Evolutionary conservation across 257 asterid species (phyloP), one percentile per base, ranked within the genome.

Genomic region (Thymus quinquecostatus): DNA sequence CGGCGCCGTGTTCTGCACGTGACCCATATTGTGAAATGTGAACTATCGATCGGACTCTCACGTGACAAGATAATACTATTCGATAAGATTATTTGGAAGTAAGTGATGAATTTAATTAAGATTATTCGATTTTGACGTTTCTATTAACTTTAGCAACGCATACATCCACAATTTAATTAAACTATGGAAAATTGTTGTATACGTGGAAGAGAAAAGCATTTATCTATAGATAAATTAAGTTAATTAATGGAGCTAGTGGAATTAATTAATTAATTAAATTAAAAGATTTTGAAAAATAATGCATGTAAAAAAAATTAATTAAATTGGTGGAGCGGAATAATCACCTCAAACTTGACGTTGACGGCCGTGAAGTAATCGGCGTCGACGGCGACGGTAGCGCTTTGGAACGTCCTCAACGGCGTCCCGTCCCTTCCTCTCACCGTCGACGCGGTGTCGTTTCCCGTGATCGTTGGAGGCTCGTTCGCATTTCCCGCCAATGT

Each of bases 261-360:
- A 32, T 30, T 3, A 6, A 0, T 1, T 41, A 10, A n/a, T n/a
- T n/a, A n/a, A n/a, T 29, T 5, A 44, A 0, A 7, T 7, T 44
- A 1, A 41, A 8, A 21, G 9, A 64, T 10, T 28, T 44, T 10
- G 13, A 8, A 48, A 21, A 38, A 47, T 30, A 28, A 30, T 32
- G 32, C 6, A n/a, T 30, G n/a, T 6, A 36, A 11, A 36, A 5
- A 2, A 53, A 21, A 8, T 1, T 2, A 7, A 27, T 40, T 8
- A 38, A 14, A 30, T 64, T 6, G 33, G 28, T 38, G 8, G 2
- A 63, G 14, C 33, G 5, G 64, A 60, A 14, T 64, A 60, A 14
- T 64, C 33, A 86, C 91, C 91, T 86, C 87, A 78, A 86, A 86
- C 38, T 66, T 80, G 14, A 86, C 29, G 70, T 84, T 80, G 62